These are phyloP conservation scores for Immersiella caudata DNA, from an alignment of 495 filamentous ascomycete genomes.

Conservation along the genomic window DNA sequence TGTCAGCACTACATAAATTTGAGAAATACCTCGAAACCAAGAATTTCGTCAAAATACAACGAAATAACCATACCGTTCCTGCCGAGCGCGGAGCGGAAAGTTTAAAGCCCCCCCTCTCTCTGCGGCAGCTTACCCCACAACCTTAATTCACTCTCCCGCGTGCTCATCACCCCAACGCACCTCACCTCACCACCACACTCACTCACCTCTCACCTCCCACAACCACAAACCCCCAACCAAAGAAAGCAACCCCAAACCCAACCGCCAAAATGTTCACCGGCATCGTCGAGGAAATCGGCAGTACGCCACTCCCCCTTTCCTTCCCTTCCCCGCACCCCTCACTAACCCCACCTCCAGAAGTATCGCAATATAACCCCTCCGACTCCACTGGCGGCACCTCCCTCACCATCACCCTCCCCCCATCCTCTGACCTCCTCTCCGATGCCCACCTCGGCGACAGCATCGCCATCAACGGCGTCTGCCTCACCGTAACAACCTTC, in stretches of 20 bases:
- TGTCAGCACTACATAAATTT: not conserved
- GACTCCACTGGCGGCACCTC: conserved; percentile 85
- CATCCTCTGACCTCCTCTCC: conserved; percentile 69
- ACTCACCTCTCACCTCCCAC: not conserved
- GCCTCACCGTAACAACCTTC: conserved; percentile 90
- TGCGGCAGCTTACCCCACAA: not conserved
- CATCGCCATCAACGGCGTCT: conserved; percentile 84
- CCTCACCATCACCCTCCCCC: conserved; percentile 72
- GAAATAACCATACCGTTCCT: not conserved
- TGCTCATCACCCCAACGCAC: not conserved
- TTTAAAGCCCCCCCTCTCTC: not conserved
- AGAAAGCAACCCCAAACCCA: not conserved
- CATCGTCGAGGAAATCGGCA: conserved; percentile 92
- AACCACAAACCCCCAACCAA: not conserved
- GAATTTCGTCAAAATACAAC: not conserved
- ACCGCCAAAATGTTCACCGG: conserved; percentile 87
- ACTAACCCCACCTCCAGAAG: conserved; percentile 56
- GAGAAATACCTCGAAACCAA: not conserved
- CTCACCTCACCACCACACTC: not conserved
- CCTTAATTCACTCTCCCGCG: not conserved
- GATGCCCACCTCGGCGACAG: conserved; percentile 90
- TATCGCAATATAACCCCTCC: conserved; percentile 76
- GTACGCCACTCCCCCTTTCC: conserved; percentile 51
- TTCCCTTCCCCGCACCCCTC: conserved; percentile 15
- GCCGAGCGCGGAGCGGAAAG: conserved; percentile 9